Evolutionary conservation across 2,329 filamentous ascomycete genomes (phyloP).

Genomic region (Plectosphaerella cucumerina): DNA sequence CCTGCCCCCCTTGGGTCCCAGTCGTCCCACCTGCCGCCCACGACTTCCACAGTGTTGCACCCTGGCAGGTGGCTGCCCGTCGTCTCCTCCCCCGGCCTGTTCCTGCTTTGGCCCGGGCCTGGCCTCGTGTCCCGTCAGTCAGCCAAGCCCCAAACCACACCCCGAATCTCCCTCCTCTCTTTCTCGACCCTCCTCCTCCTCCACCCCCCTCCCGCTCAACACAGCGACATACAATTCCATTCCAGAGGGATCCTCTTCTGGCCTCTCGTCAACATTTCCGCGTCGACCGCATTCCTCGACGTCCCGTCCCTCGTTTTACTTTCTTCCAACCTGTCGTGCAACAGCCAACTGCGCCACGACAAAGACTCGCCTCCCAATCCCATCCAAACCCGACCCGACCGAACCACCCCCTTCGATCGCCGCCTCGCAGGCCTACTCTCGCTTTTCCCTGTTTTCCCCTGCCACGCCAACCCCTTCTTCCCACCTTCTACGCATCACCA

Average conservation of each 20-base stretch:
- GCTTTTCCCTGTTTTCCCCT: slow-evolving; percentile 1
- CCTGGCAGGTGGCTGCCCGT: too few relatives aligned
- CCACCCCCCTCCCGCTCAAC: neutral
- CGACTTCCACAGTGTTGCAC: too few relatives aligned
- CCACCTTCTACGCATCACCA: neutral
- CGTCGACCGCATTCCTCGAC: neutral
- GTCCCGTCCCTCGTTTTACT: neutral
- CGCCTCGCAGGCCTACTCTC: slow-evolving; percentile 3
- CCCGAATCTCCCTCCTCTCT: neutral
- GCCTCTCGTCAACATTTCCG: neutral
- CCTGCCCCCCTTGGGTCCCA: too few relatives aligned
- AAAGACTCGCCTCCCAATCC: too few relatives aligned
- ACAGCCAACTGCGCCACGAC: too few relatives aligned
- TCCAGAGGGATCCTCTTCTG: neutral
- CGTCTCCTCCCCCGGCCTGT: too few relatives aligned
- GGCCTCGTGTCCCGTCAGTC: too few relatives aligned
- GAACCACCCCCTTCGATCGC: neutral
- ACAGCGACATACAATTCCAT: neutral
- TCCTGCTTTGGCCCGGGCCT: too few relatives aligned
- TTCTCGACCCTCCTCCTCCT: neutral
- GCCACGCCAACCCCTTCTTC: neutral
- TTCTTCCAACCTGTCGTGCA: neutral
- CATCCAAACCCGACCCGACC: neutral
- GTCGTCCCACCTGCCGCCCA: too few relatives aligned
- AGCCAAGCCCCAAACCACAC: neutral